Evolutionary conservation across 306 rosid genomes (phyloP), one percentile per base, ranked within the genome.

Genomic region (Malus orientalis): DNA sequence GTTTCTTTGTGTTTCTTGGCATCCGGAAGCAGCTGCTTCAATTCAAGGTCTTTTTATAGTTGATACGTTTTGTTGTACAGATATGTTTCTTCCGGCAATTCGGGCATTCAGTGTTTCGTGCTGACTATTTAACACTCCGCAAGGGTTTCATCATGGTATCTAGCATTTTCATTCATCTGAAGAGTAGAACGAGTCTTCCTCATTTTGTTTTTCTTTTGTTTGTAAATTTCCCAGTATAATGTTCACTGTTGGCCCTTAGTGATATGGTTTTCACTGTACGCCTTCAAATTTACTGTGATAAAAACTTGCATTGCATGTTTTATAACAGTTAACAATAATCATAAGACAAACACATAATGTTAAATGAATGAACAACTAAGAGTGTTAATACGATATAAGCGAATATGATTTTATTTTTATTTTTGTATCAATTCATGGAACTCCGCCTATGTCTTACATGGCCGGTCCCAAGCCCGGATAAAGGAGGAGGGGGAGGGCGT

Each of bases 41-140:
- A 9, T 60, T 25, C 60, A 44, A 44, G 57, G 57, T 23, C 23
- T 53, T 6, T n/a, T 77, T 60, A 25, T 67, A 72, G 78, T 67
- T 73, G 58, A 18, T 38, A 25, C 20, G 57, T 54, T 77, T 77
- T 82, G 47, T 59, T 51, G 14, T 62, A 82, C 78, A 95, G 99
- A 92, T 86, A 73, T 95, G 99, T 78, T 90, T 92, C 83, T 95
- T 90, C 71, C 91, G 99, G 74, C 99, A 95, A 85, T 92, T 95
- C 78, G 97, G 97, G 55, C 86, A 4, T 79, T 95, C 99, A 20
- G 91, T 92, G 76, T 96, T 89, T 84, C 90, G 84, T 77, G 89
- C 96, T 45, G 99, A 95, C 73, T 95, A 95, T 84, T 93, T 95
- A 71, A 88, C 92, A 3, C 91, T 95, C 63, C 97, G 97, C 77